phyloP scores from a whole-genome alignment of 2,329 filamentous ascomycete genomes.

The Acarospora socialis region DNA sequence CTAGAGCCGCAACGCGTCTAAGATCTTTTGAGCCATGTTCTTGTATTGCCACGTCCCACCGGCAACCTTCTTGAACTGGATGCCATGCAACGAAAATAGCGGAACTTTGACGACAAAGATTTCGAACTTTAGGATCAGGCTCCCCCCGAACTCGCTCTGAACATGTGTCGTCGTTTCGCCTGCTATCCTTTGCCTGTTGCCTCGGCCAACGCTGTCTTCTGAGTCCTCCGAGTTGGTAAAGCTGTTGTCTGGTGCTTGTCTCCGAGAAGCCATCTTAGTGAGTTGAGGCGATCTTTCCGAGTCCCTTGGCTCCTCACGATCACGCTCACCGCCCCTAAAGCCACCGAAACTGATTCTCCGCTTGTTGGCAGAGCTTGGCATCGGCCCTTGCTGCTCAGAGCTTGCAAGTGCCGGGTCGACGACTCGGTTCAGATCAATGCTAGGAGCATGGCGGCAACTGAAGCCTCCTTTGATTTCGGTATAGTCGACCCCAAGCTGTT shows the following conservation, averaged over 20 bases:
- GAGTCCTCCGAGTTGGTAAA: slow-evolving; percentile 81
- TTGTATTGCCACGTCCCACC: slow-evolving; percentile 98
- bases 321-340: slow-evolving; percentile 46
- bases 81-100: slow-evolving; percentile 78
- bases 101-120: slow-evolving; percentile 97
- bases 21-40: slow-evolving; percentile 91
- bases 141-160: slow-evolving; percentile 74
- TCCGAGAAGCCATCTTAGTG: slow-evolving; percentile 28
- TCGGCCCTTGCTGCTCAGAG: slow-evolving; percentile 35
- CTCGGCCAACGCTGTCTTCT: slow-evolving; percentile 53
- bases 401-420: slow-evolving; percentile 47
- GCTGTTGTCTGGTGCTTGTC: slow-evolving; percentile 47
- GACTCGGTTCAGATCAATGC: slow-evolving; percentile 70
- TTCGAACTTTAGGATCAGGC: slow-evolving; percentile 77
- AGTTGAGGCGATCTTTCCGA: slow-evolving; percentile 35
- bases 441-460: slow-evolving; percentile 72
- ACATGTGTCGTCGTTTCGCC: slow-evolving; percentile 89
- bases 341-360: slow-evolving; percentile 77
- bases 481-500: slow-evolving; percentile 79
- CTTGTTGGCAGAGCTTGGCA: slow-evolving; percentile 41
- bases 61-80: slow-evolving; percentile 93
- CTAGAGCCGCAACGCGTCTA: slow-evolving; percentile 71
- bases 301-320: slow-evolving; percentile 59
- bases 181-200: too few relatives aligned
- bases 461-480: slow-evolving; percentile 90